Conservation (phyloP, 73 alveolate species). For the Durusdinium trenchii region DNA sequence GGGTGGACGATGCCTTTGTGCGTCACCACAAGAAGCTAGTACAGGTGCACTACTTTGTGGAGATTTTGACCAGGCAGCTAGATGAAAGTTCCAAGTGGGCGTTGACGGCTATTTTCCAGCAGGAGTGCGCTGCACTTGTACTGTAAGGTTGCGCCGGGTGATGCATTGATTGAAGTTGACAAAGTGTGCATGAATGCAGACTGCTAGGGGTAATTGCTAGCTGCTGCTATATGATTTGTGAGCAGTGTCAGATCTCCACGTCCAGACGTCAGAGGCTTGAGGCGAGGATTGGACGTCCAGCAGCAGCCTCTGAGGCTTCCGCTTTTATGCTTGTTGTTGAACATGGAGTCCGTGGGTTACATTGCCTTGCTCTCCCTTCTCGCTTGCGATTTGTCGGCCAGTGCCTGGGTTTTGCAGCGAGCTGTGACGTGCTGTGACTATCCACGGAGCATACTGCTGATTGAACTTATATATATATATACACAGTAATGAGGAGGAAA, state of each 20-base stretch:
- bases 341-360: background rate
- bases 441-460: too few species aligned
- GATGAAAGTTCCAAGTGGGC: background rate
- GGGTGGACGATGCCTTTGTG: slow-evolving; percentile 88
- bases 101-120: background rate
- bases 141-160: too few species aligned
- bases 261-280: background rate
- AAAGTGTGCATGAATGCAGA: too few species aligned
- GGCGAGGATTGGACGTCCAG: background rate
- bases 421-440: background rate
- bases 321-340: slow-evolving; percentile 50
- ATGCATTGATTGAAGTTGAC: too few species aligned
- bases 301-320: slow-evolving; percentile 29
- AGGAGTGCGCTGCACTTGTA: too few species aligned
- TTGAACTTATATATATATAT: too few species aligned
- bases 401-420: background rate
- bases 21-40: slow-evolving; percentile 79
- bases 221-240: too few species aligned
- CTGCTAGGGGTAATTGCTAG: too few species aligned
- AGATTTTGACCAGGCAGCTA: slow-evolving; percentile 49
- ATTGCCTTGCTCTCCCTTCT: slow-evolving; percentile 12
- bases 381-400: slow-evolving; percentile 33
- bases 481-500: too few species aligned
- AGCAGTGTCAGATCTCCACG: too few species aligned
- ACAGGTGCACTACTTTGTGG: slow-evolving; percentile 81